Evolutionary conservation across 2,329 filamentous ascomycete genomes (phyloP).

Genomic region (Hysterium pulicare): DNA sequence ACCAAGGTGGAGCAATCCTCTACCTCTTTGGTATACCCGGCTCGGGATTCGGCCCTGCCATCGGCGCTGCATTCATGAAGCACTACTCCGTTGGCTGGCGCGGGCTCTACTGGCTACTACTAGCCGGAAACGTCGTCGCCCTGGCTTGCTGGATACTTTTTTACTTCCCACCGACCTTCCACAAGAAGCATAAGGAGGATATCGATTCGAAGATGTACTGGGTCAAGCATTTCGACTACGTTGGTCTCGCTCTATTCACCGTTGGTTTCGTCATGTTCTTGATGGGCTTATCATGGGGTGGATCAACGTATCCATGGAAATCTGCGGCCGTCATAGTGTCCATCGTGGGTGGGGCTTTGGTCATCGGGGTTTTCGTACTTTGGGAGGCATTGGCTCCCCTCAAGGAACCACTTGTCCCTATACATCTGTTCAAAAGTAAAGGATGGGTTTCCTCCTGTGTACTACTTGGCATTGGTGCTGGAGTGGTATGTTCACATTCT

Average conservation of each 20-base stretch:
- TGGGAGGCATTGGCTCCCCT: slow-evolving; percentile 25
- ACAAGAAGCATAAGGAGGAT: slow-evolving; percentile 11
- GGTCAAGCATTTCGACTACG: slow-evolving; percentile 12
- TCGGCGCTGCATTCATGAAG: slow-evolving; percentile 9
- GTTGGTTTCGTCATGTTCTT: slow-evolving; percentile 17
- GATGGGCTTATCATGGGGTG: slow-evolving; percentile 47
- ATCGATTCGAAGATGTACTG: slow-evolving; percentile 5
- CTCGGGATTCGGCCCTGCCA: slow-evolving; percentile 11
- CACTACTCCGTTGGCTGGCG: slow-evolving; percentile 12
- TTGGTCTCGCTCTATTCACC: slow-evolving; percentile 9
- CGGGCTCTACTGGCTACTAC: slow-evolving; percentile 11
- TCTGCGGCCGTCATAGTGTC: slow-evolving; percentile 27
- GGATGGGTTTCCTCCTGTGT: background rate
- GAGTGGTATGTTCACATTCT: too few relatives aligned
- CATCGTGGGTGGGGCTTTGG: slow-evolving; percentile 24
- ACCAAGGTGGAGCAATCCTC: slow-evolving; percentile 9
- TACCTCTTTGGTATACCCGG: slow-evolving; percentile 12
- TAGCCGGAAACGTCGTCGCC: slow-evolving; percentile 7
- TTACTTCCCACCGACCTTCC: slow-evolving; percentile 12
- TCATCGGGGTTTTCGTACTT: slow-evolving; percentile 20
- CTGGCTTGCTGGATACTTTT: slow-evolving; percentile 10
- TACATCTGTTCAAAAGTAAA: background rate
- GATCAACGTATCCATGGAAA: slow-evolving; percentile 40
- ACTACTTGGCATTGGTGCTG: background rate
- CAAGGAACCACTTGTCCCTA: slow-evolving; percentile 11